Conservation (phyloP, 352 stramenopile genomes). For the Globisporangium spinosum region DNA sequence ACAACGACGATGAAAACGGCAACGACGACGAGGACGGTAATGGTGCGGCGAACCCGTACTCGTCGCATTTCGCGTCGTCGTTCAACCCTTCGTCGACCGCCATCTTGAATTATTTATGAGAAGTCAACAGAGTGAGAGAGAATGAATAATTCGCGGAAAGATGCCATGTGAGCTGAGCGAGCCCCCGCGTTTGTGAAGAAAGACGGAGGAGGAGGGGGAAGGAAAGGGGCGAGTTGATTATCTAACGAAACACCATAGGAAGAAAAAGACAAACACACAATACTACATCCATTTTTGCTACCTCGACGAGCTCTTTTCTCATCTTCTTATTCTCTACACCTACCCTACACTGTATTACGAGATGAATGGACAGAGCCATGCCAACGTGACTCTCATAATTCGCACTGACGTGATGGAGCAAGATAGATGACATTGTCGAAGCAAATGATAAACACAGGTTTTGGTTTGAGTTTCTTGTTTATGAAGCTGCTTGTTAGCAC, state of each 20-base stretch:
- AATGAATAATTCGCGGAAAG: constrained; percentile 8
- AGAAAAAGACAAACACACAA: neutral
- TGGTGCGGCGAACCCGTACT: neutral
- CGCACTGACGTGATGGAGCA: neutral
- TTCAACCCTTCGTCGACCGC: constrained; percentile 22
- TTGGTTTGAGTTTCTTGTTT: neutral
- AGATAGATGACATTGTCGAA: neutral
- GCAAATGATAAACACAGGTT: neutral
- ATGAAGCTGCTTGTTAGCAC: neutral
- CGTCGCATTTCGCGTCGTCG: neutral
- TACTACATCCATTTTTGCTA: neutral
- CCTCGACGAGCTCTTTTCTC: neutral
- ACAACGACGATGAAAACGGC: constrained; percentile 4
- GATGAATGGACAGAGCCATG: neutral
- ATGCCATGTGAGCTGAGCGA: neutral
- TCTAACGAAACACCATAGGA: neutral
- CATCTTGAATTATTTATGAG: constrained; percentile 71
- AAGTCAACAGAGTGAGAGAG: constrained; percentile 14
- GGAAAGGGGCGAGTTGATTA: neutral
- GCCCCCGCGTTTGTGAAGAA: neutral
- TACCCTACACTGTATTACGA: too few species aligned
- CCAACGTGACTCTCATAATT: neutral
- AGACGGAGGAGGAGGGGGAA: too few species aligned
- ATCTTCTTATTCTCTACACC: neutral
- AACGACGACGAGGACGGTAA: constrained; percentile 17